These are phyloP conservation scores for Boletus sensibilis DNA, from an alignment of 768 basidiomycete species.

Conservation along the genomic window DNA sequence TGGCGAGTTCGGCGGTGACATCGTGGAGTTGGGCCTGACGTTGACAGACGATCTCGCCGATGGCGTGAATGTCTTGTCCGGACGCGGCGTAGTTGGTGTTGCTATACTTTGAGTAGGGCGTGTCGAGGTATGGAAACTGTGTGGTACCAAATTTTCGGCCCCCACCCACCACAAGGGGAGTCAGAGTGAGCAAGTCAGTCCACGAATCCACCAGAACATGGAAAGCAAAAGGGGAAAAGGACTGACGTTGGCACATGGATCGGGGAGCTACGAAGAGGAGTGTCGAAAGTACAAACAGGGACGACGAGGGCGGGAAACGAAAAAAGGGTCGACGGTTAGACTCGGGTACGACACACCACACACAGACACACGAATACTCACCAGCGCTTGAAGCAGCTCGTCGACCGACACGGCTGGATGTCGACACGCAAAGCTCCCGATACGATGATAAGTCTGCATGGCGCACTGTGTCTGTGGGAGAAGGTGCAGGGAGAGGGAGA, in stretches of 20 bases:
- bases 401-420: constrained; percentile 13
- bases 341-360: no score
- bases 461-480: neutral
- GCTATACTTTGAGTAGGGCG: constrained; percentile 15
- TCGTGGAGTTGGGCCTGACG: constrained; percentile 16
- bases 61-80: constrained; percentile 6
- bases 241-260: constrained; percentile 13
- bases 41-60: constrained; percentile 16
- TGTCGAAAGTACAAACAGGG: neutral
- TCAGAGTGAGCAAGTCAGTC: neutral
- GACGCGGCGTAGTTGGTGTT: constrained; percentile 17
- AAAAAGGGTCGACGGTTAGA: neutral
- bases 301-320: neutral
- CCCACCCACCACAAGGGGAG: neutral
- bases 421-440: neutral
- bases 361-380: neutral
- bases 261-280: constrained; percentile 10
- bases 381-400: constrained; percentile 11
- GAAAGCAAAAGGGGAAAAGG: neutral
- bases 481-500: neutral
- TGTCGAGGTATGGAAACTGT: constrained; percentile 18
- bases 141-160: neutral
- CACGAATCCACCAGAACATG: neutral
- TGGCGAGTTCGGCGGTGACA: constrained; percentile 10
- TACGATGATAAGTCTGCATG: constrained; percentile 11